phyloP scores from a whole-genome alignment of 148 eudicot species.

The Chenopodium formosanum region DNA sequence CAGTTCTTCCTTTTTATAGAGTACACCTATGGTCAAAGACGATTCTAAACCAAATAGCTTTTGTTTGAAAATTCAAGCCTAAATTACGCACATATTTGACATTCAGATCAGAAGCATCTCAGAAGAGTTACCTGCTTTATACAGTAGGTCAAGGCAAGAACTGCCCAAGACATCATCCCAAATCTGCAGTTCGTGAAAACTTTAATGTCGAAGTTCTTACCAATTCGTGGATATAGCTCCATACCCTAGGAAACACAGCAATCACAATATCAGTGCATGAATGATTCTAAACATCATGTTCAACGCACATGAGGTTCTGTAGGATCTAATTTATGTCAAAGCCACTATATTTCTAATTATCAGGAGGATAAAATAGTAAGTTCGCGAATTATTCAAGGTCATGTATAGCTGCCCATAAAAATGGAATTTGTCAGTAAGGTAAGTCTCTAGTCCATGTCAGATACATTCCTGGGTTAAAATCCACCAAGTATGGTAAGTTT shows the following conservation, averaged over 20 bases:
- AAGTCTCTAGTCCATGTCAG: too few relatives aligned
- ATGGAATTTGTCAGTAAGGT: too few relatives aligned
- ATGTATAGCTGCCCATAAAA: too few relatives aligned
- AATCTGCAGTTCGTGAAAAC: slow-evolving; percentile 97
- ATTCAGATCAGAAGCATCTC: not conserved
- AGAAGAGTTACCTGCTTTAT: slow-evolving; percentile 72
- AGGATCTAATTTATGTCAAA: too few relatives aligned
- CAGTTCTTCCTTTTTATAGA: too few relatives aligned
- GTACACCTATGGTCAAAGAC: not conserved
- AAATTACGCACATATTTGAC: slow-evolving; percentile 3
- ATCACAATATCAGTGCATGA: slow-evolving; percentile 8
- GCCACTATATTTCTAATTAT: too few relatives aligned
- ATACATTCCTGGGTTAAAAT: too few relatives aligned
- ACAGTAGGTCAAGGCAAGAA: slow-evolving; percentile 91
- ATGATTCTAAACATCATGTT: not conserved
- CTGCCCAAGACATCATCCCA: slow-evolving; percentile 99
- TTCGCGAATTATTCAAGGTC: too few relatives aligned
- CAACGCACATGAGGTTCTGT: not conserved
- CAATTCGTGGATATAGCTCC: slow-evolving; percentile 97
- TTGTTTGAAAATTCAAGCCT: not conserved
- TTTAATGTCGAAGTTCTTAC: slow-evolving; percentile 85
- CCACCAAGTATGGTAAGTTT: too few relatives aligned
- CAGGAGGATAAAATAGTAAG: too few relatives aligned
- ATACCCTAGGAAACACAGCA: slow-evolving; percentile 59
- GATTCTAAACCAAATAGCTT: not conserved